Evolutionary conservation across 2,329 filamentous ascomycete genomes (phyloP), one percentile per base, ranked within the genome.

Genomic region (Aschersonia sp.): DNA sequence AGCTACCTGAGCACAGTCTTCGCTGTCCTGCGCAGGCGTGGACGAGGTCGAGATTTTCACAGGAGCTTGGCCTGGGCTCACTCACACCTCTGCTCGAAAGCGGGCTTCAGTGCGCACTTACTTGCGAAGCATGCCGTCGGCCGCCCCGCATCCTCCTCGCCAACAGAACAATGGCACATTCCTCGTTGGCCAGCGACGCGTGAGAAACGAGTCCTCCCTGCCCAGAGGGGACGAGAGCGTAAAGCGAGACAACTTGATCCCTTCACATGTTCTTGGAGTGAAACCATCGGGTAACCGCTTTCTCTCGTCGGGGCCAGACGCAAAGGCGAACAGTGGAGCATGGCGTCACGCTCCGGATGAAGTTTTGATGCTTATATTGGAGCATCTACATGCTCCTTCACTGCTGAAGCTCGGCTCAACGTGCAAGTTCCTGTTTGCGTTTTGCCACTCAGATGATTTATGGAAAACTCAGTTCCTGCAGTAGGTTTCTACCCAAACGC

Each of bases 251-350:
- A 37, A 12, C 56, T 76, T 78, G 43, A 81, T 94, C 47, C 83
- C 84, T 46, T 71, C 73, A 40, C 90, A 97, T 69, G 87, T 87
- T 39, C 70, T 95, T 44, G 84, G 84, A 33, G 73, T 97, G 53
- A 92, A 88, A 60, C 90, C 92, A 1, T 75, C 84, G 51, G 92
- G 90, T 39, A 97, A 98, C 68, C 81, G 82, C 55, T 81, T 75
- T 45, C 75, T 90, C 42, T 78, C 79, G 22, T 71, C 78, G 10
- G 71, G 70, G 2, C 71, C 71, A 48, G 85, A 85, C 65, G 76
- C 87, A 44, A 85, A 86, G 50, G 63, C 69, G 45, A 72, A 69
- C 40, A 75, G 79, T 51, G 89, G 88, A 12, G 59, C 60, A 5
- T 83, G 94, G 60, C 73, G 74, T 49, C 61, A 64, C 40, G 67